These are phyloP conservation scores for Saccharomyces mikatae DNA, from an alignment of 805 yeast species.

Conservation along the genomic window DNA sequence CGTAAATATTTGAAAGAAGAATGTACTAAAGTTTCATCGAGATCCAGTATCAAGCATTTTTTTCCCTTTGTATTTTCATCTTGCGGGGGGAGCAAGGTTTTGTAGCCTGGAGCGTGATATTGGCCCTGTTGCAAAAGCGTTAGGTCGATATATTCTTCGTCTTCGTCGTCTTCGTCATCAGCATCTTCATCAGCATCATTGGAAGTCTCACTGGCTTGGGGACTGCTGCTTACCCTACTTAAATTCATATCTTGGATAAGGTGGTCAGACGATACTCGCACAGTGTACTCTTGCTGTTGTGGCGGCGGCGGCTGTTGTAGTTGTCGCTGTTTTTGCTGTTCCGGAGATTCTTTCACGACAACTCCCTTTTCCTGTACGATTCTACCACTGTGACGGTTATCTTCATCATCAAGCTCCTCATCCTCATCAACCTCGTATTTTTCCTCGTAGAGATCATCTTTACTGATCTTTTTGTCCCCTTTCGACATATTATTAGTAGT, in stretches of 20 bases:
- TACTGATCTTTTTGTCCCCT: neutral
- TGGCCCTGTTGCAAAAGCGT: slow-evolving; percentile 64
- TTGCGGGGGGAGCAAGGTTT: slow-evolving; percentile 51
- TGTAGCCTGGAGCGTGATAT: slow-evolving; percentile 53
- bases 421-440: neutral
- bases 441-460: neutral
- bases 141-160: slow-evolving; percentile 43
- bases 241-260: neutral
- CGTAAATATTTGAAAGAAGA: slow-evolving; percentile 84
- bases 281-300: slow-evolving; percentile 3
- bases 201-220: neutral
- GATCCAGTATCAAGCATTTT: slow-evolving; percentile 81
- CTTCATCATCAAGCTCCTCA: slow-evolving; percentile 10
- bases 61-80: slow-evolving; percentile 37
- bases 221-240: neutral
- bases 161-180: slow-evolving; percentile 19
- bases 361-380: slow-evolving; percentile 1
- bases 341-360: slow-evolving; percentile 5
- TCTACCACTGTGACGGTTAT: slow-evolving; percentile 4
- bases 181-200: slow-evolving; percentile 14
- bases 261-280: neutral
- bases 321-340: neutral
- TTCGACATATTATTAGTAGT: slow-evolving; percentile 1
- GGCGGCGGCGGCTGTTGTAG: slow-evolving; percentile 7
- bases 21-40: slow-evolving; percentile 93